A percentile compares a stretch with the other conserved stretches of the same genome.
These are phyloP conservation scores for Ustilago crameri DNA, from an alignment of 1,284 basidiomycete species.

Conservation along the genomic window DNA sequence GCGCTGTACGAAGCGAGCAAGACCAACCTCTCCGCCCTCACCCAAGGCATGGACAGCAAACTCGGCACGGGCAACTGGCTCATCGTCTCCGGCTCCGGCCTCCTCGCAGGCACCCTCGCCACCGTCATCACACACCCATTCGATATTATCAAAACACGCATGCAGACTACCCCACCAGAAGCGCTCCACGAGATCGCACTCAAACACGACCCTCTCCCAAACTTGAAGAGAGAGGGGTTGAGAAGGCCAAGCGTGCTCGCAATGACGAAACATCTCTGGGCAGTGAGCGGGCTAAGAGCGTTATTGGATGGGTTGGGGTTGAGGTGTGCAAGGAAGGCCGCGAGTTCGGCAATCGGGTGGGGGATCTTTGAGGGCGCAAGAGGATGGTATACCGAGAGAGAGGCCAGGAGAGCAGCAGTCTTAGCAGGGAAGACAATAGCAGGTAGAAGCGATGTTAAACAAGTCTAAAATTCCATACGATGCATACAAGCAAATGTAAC, in stretches of 20 bases:
- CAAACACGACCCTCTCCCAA: slow-evolving; percentile 1
- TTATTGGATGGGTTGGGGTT: slow-evolving; percentile 64
- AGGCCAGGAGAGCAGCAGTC: slow-evolving; percentile 5
- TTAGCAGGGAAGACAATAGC: no score
- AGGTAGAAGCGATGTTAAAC: slow-evolving; percentile 13
- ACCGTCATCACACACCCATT: slow-evolving; percentile 67
- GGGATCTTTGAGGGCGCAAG: slow-evolving; percentile 64
- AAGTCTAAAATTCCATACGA: slow-evolving; percentile 9
- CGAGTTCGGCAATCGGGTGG: slow-evolving; percentile 66
- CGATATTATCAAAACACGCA: slow-evolving; percentile 66
- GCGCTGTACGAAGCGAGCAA: slow-evolving; percentile 78
- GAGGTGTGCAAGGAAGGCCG: slow-evolving; percentile 63
- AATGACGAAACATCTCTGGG: slow-evolving; percentile 47
- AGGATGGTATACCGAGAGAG: slow-evolving; percentile 43
- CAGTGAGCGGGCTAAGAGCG: slow-evolving; percentile 38
- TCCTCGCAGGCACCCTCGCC: slow-evolving; percentile 61
- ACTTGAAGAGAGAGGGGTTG: not conserved
- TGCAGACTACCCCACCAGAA: slow-evolving; percentile 58
- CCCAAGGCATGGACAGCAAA: slow-evolving; percentile 1
- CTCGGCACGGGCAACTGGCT: slow-evolving; percentile 53
- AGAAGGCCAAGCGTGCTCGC: slow-evolving; percentile 27
- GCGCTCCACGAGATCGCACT: slow-evolving; percentile 23
- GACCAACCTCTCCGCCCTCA: slow-evolving; percentile 32
- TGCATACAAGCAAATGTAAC: not conserved
- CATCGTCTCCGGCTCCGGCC: slow-evolving; percentile 51